Evolutionary conservation across 257 asterid species (phyloP), one percentile per base, ranked within the genome.

Genomic region (Penstemon eatonii): DNA sequence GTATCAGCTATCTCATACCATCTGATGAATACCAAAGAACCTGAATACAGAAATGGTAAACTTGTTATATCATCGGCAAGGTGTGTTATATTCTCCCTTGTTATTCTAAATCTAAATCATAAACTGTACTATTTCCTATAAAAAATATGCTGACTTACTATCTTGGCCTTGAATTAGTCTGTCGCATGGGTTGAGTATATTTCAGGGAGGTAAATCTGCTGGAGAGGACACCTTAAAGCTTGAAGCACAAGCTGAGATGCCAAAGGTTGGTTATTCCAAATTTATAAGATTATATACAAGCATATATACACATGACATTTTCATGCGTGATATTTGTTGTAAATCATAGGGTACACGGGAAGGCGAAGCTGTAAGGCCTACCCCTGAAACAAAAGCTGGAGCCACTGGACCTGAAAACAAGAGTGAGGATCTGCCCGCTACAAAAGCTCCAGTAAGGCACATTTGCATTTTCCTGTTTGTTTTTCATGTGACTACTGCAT

Each of bases 1-100:
- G 95, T 87, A 54, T 89, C 97, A 44, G 98, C 98, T 54, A 80
- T 92, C 65, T 87, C 96, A 1, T 79, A 87, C 72, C 98, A 92
- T 79, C 82, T 89, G 80, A 92, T 78, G 95, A 82, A 78, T 39
- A 82, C 84, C 40, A 81, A 76, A 44, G 89, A 85, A 63, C 90
- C 91, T 6, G 87, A 80, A 25, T 91, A 91, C 79, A 81, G 91
- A 82, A 87, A 85, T 66, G 97, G 95, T 71, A 91, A 87, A 73
- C 97, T 91, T 76, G 89, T 85, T 50, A 87, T 91, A 60, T 84
- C 97, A 76, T 82, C 97, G 1, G 40, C 73, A 39, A 91, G 97
- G 97, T 91, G 66, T 66, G 51, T 18, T 36, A 19, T 25, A 25
- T 37, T 6, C 4, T 9, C 19, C 47, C 33, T 38, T 62, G n/a